Evolutionary conservation across 2,329 filamentous ascomycete species (phyloP), one percentile per base, ranked within the genome.

Genomic region (Pseudogymnoascus verrucosus): DNA sequence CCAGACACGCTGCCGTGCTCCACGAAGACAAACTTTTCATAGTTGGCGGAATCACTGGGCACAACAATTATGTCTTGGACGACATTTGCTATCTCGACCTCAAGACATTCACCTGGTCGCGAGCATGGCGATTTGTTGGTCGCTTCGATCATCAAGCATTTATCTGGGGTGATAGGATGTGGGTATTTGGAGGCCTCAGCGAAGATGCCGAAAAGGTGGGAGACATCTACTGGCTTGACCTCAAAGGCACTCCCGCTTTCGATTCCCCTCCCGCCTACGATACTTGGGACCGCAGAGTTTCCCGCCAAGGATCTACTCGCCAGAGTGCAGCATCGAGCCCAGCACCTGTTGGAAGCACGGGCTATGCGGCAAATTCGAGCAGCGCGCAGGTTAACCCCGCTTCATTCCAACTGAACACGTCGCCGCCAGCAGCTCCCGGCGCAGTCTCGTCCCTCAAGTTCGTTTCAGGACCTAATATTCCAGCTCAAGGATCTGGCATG

Each of bases 11-110:
- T 3, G 91, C 95, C 10, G 71, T 97, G 23, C 84, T 99, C 34
- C 89, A 98, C 73, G 93, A 99, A 72, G 93, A 99, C 77, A 98
- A 96, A 73, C 80, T 99, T 7, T 99, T 97, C 73, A 89, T 99
- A 65, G 88, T 96, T 65, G 95, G 95, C 64, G 95, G 95, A n/a
- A 91, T 98, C 70, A 96, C 92, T 4, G 93, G 93, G 1, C 89
- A 93, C 68, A 92, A 95, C 68, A 96, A 91, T 72, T 88, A 91
- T 70, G 93, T 98, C 23, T 81, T 98, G 60, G 93, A 98, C 74
- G 95, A 99, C 73, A 91, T 99, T 61, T 96, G 92, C 78, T 99
- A 96, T 72, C 84, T 99, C 60, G 95, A 99, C 73, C 80, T 99
- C 57, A 97, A 96, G 79, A 98, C 95, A 1, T 97, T 91, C 82